Base-by-base conservation (phyloP, 495 filamentous ascomycete species). In the Mycothermus thermophilus region DNA sequence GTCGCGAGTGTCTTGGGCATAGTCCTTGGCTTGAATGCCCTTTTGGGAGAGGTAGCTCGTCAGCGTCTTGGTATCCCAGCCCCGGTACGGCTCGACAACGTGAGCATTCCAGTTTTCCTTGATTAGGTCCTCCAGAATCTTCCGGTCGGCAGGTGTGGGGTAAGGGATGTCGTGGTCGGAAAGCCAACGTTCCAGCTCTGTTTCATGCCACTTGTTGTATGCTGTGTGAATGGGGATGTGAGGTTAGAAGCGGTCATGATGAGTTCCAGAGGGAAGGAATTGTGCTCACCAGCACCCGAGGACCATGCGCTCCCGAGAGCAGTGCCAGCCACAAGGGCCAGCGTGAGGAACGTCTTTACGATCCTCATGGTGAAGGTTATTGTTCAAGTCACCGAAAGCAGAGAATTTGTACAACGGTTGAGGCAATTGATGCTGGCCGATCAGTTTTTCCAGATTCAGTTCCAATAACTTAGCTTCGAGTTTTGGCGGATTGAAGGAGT, bases 121-220 rank as follows among this genome's bases (percentile, higher is more conserved):
- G 37, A 97, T 79, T 10, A 85, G 59, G 43, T 74, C 79, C 55
- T 90, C 80, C 7, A 93, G 77, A 34, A 87, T 77, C 41, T 79
- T 83, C 48, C 84, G 81, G 51, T 90, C 83, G n/a, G 84, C 78
- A 11, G 81, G 77, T 4, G 71, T 75, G 17, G 84, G 79, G 48
- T 87, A 85, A 6, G 86, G 83, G 37, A 97, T 72, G 57, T 92
- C 72, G 60, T 97, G 75, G 47, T 97, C 90, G 16, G 81, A 82
- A 38, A 97, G 79, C 90, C 90, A 97, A 48, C 90, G 72, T 65
- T 97, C 88, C 8, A 97, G 72, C 66, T 97, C 90, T 5, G 83
- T 93, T 63, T 95, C 78, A 54, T 96, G 88, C 90, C 90, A 97
- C 55, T 88, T 95, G 64, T 95, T 94, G 71, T 96, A 97, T 5